Evolutionary conservation across 2,329 filamentous ascomycete species (phyloP), one percentile per base, ranked within the genome.

Genomic region (Trichoderma citrinoviride): DNA sequence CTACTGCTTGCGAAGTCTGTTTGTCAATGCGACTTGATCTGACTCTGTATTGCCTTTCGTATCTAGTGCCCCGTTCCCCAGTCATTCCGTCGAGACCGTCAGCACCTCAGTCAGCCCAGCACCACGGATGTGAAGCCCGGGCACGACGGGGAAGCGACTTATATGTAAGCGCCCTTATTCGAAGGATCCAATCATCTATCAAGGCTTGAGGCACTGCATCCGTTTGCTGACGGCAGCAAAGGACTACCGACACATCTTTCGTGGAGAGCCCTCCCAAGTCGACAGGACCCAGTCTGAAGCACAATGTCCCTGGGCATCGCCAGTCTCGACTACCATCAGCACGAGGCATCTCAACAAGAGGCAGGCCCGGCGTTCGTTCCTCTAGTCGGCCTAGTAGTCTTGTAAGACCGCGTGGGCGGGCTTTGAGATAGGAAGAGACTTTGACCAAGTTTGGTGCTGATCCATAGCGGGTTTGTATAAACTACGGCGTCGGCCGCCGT

Each of bases 221-320:
- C 14, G 21, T n/a, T 47, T 23, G 50, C 53, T 62, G 66, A 72
- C 67, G 63, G 67, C 68, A 46, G 49, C 53, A 23, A 64, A 94
- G 91, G 83, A 97, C 93, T 25, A 96, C 92, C 12, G 93, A 97
- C 73, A 96, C 90, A 6, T 92, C 91, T 1, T 97, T 97, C 73
- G 87, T 97, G 64, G 92, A 97, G 40, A 91, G 97, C 71, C 93
- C 93, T 7, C 77, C 84, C 2, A 79, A 80, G n/a, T 78, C 83
- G 15, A 81, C 82, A 25, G 86, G 81, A 70, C 75, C 82, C 27
- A 78, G 78, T 5, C 75, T 79, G 7, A 83, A 79, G 67, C 81
- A 80, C 68, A 74, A 77, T 29, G 79, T 77, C 7, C 75, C 82
- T 7, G 79, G 73, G 63, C 52, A 70, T 33, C 80, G 77, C 53